These are phyloP conservation scores for Zalaria sp. DNA, from an alignment of 2,329 filamentous ascomycete species.

Conservation along the genomic window DNA sequence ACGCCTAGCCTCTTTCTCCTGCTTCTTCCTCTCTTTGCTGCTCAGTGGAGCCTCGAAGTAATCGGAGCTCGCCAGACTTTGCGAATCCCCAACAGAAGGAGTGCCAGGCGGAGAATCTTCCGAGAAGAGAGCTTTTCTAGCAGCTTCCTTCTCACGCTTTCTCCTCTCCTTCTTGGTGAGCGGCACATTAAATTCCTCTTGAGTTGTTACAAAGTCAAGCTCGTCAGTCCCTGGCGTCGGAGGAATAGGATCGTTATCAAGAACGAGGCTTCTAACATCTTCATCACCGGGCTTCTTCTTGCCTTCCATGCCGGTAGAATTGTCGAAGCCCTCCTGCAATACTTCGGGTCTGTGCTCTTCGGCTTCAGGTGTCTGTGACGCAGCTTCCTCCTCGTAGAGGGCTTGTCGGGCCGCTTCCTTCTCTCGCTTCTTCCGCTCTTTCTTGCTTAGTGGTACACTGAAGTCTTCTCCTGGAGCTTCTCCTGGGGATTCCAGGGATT, in stretches of 20 bases:
- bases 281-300: too few relatives aligned
- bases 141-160: conserved; percentile 28
- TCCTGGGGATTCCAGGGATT: not conserved
- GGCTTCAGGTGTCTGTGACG: not conserved
- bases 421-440: conserved; percentile 29
- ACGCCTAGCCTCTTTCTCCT: conserved; percentile 23
- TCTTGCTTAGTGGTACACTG: conserved; percentile 20
- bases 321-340: too few relatives aligned
- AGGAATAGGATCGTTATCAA: too few relatives aligned
- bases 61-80: conserved; percentile 4
- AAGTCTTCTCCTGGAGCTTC: conserved; percentile 9
- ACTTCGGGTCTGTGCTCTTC: not conserved
- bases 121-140: conserved; percentile 10
- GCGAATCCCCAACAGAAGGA: not conserved
- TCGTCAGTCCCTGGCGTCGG: too few relatives aligned
- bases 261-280: too few relatives aligned
- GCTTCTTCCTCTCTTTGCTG: conserved; percentile 38
- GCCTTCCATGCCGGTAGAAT: too few relatives aligned
- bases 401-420: conserved; percentile 21
- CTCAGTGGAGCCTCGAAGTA: conserved; percentile 21
- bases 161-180: conserved; percentile 23
- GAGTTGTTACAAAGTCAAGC: conserved; percentile 3
- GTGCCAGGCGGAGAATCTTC: not conserved
- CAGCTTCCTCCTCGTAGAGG: not conserved
- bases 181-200: conserved; percentile 18